A percentile compares a stretch with the other conserved stretches of the same genome.
These are phyloP conservation scores for Wallacemonas sp. DNA, from an alignment of 208 protist species.

Conservation along the genomic window DNA sequence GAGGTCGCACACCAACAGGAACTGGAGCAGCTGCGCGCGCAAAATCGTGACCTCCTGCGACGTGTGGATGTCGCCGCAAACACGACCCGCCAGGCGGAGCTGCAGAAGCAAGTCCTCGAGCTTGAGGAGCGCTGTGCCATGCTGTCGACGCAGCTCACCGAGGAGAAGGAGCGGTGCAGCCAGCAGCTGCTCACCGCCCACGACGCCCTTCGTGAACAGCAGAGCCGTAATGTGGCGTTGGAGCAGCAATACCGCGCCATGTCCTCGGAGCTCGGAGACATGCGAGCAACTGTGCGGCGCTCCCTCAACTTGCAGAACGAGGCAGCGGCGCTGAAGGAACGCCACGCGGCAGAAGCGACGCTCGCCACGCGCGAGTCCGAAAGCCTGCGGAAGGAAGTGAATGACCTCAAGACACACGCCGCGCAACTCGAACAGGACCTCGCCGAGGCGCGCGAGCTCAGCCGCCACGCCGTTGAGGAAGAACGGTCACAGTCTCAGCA, in stretches of 20 bases:
- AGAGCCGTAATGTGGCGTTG: slow-evolving; percentile 59
- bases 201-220: slow-evolving; percentile 76
- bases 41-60: slow-evolving; percentile 64
- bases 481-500: slow-evolving; percentile 29
- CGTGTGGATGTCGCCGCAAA: slow-evolving; percentile 59
- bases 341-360: slow-evolving; percentile 50
- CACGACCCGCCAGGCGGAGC: slow-evolving; percentile 31
- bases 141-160: slow-evolving; percentile 40
- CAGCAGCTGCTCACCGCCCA: slow-evolving; percentile 72
- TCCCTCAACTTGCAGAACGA: slow-evolving; percentile 74
- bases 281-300: slow-evolving; percentile 65
- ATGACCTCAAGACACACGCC: slow-evolving; percentile 21
- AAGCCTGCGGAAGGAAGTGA: slow-evolving; percentile 36
- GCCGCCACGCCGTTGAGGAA: slow-evolving; percentile 25
- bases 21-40: slow-evolving; percentile 65
- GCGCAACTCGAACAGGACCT: slow-evolving; percentile 33
- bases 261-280: slow-evolving; percentile 57
- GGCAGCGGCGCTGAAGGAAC: slow-evolving; percentile 65
- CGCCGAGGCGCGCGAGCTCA: slow-evolving; percentile 30
- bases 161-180: slow-evolving; percentile 58
- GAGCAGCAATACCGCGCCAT: slow-evolving; percentile 71
- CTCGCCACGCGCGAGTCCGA: slow-evolving; percentile 36
- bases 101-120: slow-evolving; percentile 57
- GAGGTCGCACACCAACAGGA: slow-evolving; percentile 64
- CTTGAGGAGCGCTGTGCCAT: slow-evolving; percentile 63